Evolutionary conservation across 2,329 filamentous ascomycete genomes (phyloP), one percentile per base, ranked within the genome.

Genomic region (Lachnellula suecica): DNA sequence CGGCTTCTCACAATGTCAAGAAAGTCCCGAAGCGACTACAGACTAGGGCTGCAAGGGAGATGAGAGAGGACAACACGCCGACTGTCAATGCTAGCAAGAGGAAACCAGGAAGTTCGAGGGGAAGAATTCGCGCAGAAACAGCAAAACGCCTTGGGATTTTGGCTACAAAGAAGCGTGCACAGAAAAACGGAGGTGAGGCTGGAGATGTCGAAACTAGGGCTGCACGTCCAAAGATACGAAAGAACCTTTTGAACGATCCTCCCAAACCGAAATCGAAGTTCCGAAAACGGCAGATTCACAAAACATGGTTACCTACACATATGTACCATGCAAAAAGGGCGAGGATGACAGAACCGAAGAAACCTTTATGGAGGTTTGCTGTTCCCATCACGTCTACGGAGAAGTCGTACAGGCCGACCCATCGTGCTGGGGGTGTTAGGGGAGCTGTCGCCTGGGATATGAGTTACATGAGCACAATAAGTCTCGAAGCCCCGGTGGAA

Each of bases 281-380:
- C 67, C 84, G 87, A 60, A 94, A 91, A 71, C 85, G 94, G 27
- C 93, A 97, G 68, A 74, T 87, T 42, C 79, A 89, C 69, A 97
- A 97, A 75, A 91, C 89, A 2, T 97, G 93, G 91, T 76, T 99
- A 15, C 94, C 94, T 0, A 97, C 94, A 6, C 94, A 99, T 69
- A 73, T 95, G 59, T 99, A 89, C 81, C 92, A 96, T 71, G 86
- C 93, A 2, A 99, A 99, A 70, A 79, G 94, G 54, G 91, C 94
- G 20, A 88, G 82, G 54, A 95, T 99, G 89, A 91, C 91, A 1
- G 79, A 83, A 7, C 87, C 89, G 0, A 85, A 82, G 44, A 79
- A 87, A 41, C 87, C 90, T 3, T 71, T 94, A n/a, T 99, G 94
- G 94, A 82, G 91, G 37, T 96, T 97, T 70, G 84, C 90, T 1